Evolutionary conservation across 805 yeast species (phyloP).

Genomic region (Huiozyma naganishii): DNA sequence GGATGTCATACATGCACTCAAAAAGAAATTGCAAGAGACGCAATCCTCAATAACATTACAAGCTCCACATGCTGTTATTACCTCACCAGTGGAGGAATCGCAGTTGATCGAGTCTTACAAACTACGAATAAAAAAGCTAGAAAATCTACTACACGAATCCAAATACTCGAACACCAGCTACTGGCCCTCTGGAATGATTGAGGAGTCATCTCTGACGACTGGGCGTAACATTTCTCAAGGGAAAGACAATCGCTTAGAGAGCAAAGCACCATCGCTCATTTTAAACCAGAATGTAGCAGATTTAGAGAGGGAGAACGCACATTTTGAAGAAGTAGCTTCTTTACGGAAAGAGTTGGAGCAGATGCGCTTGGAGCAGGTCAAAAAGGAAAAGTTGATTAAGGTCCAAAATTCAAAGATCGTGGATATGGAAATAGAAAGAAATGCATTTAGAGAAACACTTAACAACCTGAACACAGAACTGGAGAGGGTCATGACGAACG

Average conservation of each 20-base stretch:
- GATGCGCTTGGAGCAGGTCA: not conserved
- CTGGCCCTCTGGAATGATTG: constrained; percentile 35
- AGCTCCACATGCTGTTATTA: not conserved
- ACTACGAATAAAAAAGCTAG: constrained; percentile 63
- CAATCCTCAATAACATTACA: not conserved
- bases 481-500: constrained; percentile 17
- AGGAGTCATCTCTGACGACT: constrained; percentile 2
- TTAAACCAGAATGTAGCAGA: not conserved
- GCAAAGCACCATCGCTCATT: not conserved
- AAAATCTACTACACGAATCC: constrained; percentile 64
- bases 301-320: constrained; percentile 1
- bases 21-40: constrained; percentile 4
- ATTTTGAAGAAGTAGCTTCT: constrained; percentile 1
- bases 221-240: too few relatives aligned
- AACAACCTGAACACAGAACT: constrained; percentile 19
- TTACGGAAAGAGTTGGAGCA: not conserved
- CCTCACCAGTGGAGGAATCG: not conserved
- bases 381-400: not conserved
- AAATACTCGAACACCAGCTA: constrained; percentile 44
- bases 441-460: constrained; percentile 24
- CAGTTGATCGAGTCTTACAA: constrained; percentile 33
- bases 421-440: constrained; percentile 19
- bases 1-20: constrained; percentile 28
- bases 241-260: too few relatives aligned
- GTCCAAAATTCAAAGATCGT: constrained; percentile 4